Evolutionary conservation across 768 basidiomycete genomes (phyloP).

Genomic region (Naganishia onofrii): DNA sequence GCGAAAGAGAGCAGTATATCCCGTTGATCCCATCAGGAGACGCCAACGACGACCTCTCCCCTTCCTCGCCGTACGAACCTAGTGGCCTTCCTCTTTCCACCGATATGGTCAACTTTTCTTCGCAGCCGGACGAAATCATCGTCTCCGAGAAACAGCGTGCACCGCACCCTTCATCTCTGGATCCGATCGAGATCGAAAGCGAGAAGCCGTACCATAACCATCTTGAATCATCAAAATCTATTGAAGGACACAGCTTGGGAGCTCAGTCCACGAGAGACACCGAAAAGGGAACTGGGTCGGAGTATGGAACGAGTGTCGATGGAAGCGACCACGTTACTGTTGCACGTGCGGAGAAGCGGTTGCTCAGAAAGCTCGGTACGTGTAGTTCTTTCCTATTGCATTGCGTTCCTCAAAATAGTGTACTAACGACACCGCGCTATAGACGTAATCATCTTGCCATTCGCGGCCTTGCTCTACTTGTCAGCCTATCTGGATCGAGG

Average conservation of each 20-base stretch:
- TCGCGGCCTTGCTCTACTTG: slow-evolving; percentile 53
- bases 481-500: slow-evolving; percentile 55
- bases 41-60: neutral
- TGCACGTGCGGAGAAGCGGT: slow-evolving; percentile 39
- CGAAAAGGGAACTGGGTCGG: slow-evolving; percentile 33
- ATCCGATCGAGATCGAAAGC: neutral
- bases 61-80: neutral
- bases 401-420: too few relatives aligned
- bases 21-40: neutral
- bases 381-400: neutral
- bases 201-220: slow-evolving; percentile 3
- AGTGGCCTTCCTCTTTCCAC: slow-evolving; percentile 11
- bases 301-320: slow-evolving; percentile 35
- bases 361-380: slow-evolving; percentile 44
- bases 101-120: slow-evolving; percentile 16
- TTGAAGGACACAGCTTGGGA: slow-evolving; percentile 12
- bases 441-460: slow-evolving; percentile 52
- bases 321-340: slow-evolving; percentile 33
- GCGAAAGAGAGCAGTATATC: slow-evolving; percentile 4
- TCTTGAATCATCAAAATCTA: neutral
- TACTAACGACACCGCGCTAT: too few relatives aligned
- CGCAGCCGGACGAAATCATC: slow-evolving; percentile 10
- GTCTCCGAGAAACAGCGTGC: neutral
- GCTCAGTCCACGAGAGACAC: slow-evolving; percentile 28
- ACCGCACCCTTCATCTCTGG: neutral